Evolutionary conservation across 2,329 filamentous ascomycete genomes (phyloP).

Genomic region (Aspergillus fijiensis): DNA sequence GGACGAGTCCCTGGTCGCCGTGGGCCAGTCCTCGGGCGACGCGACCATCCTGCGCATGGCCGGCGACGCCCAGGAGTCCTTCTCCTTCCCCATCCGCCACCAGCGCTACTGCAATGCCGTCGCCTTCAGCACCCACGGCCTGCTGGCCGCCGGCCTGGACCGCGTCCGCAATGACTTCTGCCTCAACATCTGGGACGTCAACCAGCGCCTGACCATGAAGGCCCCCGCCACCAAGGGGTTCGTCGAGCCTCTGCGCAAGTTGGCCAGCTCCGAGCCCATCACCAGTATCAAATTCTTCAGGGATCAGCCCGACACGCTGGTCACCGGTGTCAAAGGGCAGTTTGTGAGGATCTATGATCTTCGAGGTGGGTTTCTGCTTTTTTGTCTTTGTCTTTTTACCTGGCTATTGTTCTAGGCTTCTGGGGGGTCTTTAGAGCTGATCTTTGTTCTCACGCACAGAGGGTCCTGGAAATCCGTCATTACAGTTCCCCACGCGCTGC

Average conservation of each 20-base stretch:
- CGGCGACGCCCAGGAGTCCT: slow-evolving; percentile 46
- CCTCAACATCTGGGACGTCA: slow-evolving; percentile 64
- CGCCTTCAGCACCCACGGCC: slow-evolving; percentile 56
- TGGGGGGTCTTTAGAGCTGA: not conserved
- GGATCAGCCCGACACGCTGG: slow-evolving; percentile 59
- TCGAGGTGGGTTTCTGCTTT: slow-evolving; percentile 47
- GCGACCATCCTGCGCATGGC: slow-evolving; percentile 59
- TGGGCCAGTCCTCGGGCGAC: slow-evolving; percentile 63
- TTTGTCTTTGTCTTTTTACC: slow-evolving; percentile 1
- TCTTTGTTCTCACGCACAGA: slow-evolving; percentile 24
- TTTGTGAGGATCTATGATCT: slow-evolving; percentile 64
- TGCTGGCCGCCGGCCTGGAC: slow-evolving; percentile 62
- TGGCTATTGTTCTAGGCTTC: not conserved
- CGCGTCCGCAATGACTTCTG: slow-evolving; percentile 64
- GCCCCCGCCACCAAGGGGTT: slow-evolving; percentile 32
- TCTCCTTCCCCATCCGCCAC: slow-evolving; percentile 59
- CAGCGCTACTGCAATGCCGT: slow-evolving; percentile 66
- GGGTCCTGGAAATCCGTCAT: slow-evolving; percentile 40
- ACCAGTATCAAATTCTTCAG: slow-evolving; percentile 65
- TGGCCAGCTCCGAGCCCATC: slow-evolving; percentile 62
- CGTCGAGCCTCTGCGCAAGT: slow-evolving; percentile 55
- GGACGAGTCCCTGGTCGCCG: slow-evolving; percentile 58
- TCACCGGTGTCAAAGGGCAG: slow-evolving; percentile 61
- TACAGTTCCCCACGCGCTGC: slow-evolving; percentile 56
- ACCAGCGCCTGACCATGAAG: slow-evolving; percentile 44